A percentile compares a stretch with the other conserved stretches of the same genome.
phyloP scores from a whole-genome alignment of 2,329 filamentous ascomycete genomes.

The Sclerotinia borealis region DNA sequence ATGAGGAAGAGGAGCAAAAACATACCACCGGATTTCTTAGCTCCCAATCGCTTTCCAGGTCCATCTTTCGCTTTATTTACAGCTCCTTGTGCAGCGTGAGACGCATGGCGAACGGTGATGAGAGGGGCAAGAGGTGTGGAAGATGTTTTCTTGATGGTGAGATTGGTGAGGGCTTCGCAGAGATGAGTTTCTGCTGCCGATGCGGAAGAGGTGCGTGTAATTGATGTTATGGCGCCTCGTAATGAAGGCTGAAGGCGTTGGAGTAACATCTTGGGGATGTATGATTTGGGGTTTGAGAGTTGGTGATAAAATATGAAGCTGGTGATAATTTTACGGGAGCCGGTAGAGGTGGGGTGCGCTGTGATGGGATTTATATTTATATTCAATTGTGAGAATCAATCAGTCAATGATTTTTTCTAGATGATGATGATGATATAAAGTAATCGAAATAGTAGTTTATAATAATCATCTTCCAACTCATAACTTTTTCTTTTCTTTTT shows the following conservation, averaged over 20 bases:
- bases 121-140: constrained; percentile 14
- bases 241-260: constrained; percentile 41
- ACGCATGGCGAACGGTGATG: constrained; percentile 30
- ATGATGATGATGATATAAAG: not conserved
- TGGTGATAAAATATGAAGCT: constrained; percentile 6
- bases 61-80: constrained; percentile 67
- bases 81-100: constrained; percentile 55
- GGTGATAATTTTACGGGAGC: constrained; percentile 5
- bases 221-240: constrained; percentile 34
- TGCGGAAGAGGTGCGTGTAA: constrained; percentile 19
- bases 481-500: not conserved
- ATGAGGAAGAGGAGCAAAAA: not conserved
- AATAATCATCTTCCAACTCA: no score
- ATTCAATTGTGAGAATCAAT: not conserved
- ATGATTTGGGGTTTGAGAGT: not conserved
- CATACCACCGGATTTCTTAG: constrained; percentile 84
- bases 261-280: constrained; percentile 35
- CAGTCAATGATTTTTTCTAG: no score
- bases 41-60: constrained; percentile 81
- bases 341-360: not conserved
- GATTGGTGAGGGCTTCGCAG: constrained; percentile 28
- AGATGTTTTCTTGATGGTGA: constrained; percentile 19
- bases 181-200: constrained; percentile 20
- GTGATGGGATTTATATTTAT: not conserved
- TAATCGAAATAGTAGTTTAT: not conserved